Evolutionary conservation across 148 eudicot species (phyloP).

Genomic region (Polygonum maritimum): DNA sequence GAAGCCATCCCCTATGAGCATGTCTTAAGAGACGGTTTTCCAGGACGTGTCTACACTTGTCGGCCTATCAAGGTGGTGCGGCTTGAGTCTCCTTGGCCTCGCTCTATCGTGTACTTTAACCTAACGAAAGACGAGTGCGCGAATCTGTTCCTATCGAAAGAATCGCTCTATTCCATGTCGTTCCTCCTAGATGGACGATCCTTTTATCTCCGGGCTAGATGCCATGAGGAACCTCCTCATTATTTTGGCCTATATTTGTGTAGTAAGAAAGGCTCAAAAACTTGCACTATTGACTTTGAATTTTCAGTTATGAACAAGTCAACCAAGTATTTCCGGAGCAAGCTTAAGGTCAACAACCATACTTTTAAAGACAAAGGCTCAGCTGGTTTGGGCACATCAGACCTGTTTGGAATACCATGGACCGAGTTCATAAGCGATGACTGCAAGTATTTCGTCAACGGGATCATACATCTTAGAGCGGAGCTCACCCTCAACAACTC

Average conservation of each 20-base stretch:
- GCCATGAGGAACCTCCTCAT: conserved; percentile 53
- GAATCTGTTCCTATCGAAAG: conserved; percentile 52
- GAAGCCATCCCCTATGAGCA: conserved; percentile 62
- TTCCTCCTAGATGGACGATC: conserved; percentile 83
- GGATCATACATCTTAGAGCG: too few relatives aligned
- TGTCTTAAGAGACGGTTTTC: conserved; percentile 7
- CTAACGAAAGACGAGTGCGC: conserved; percentile 61
- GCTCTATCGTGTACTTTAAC: conserved; percentile 77
- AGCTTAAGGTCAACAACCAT: conserved; percentile 57
- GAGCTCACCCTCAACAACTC: too few relatives aligned
- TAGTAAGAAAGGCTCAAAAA: conserved; percentile 38
- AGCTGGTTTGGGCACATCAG: conserved; percentile 52
- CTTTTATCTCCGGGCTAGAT: conserved; percentile 64
- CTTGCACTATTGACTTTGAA: conserved; percentile 63
- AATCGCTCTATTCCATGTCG: conserved; percentile 57
- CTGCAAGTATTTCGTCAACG: too few relatives aligned
- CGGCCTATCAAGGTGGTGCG: conserved; percentile 70
- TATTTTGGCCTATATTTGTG: conserved; percentile 72
- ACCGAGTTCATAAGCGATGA: conserved; percentile 26
- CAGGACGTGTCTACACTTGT: conserved; percentile 54
- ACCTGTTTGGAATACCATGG: conserved; percentile 72
- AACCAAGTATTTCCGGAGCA: conserved; percentile 56
- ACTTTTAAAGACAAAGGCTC: conserved; percentile 46
- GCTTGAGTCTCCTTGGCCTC: conserved; percentile 64
- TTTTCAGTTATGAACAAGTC: conserved; percentile 75